Percentiles rank a stretch among this genome's conserved stretches.
These are phyloP conservation scores for Diophrys appendiculata DNA, from an alignment of 73 alveolate genomes.

Conservation along the genomic window DNA sequence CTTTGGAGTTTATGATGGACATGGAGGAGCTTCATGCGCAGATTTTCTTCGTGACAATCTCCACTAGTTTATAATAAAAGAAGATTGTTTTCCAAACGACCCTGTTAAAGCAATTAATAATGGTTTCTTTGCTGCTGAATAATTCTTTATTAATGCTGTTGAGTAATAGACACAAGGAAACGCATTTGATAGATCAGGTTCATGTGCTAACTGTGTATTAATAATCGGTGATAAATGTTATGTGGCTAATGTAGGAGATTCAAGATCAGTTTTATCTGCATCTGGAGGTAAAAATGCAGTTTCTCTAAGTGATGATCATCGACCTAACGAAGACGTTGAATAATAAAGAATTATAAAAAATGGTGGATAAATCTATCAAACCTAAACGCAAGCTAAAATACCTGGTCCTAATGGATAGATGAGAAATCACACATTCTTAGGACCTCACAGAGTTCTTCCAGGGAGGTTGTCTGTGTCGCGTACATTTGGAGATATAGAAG, in stretches of 20 bases:
- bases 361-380: slow-evolving; percentile 34
- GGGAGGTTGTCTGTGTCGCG: slow-evolving; percentile 25
- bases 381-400: slow-evolving; percentile 5
- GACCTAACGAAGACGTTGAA: slow-evolving; percentile 17
- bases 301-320: slow-evolving; percentile 17
- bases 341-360: slow-evolving; percentile 16
- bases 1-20: slow-evolving; percentile 74
- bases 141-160: slow-evolving; percentile 45
- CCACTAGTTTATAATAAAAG: slow-evolving; percentile 50
- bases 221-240: slow-evolving; percentile 71
- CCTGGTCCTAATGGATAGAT: slow-evolving; percentile 1
- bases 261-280: slow-evolving; percentile 88
- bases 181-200: slow-evolving; percentile 62
- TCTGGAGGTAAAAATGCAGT: slow-evolving; percentile 35
- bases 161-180: slow-evolving; percentile 37
- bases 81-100: slow-evolving; percentile 60
- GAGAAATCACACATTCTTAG: neutral
- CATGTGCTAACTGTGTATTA: slow-evolving; percentile 64
- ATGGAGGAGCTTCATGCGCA: slow-evolving; percentile 74
- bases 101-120: slow-evolving; percentile 53
- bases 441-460: slow-evolving; percentile 7
- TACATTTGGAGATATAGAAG: slow-evolving; percentile 26
- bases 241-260: slow-evolving; percentile 97
- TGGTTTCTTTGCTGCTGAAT: slow-evolving; percentile 62
- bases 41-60: slow-evolving; percentile 69